Conservation (phyloP, 352 stramenopile species). For the Globisporangium polare region DNA sequence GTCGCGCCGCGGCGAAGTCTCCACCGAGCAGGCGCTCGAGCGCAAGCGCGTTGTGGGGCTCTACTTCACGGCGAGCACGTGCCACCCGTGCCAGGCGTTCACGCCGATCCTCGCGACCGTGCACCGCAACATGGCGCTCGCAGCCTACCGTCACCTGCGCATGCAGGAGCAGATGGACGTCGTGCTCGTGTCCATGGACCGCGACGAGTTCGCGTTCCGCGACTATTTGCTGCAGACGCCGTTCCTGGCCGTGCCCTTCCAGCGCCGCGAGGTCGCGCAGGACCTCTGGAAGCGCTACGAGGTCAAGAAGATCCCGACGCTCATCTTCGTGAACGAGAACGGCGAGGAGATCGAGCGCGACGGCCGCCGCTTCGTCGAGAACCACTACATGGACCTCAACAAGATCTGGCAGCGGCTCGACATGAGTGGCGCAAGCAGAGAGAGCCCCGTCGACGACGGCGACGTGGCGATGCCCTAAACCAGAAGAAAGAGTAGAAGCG, state of each 20-base stretch:
- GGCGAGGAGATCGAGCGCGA: slow-evolving; percentile 60
- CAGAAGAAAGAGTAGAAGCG: not conserved
- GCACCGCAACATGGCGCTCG: slow-evolving; percentile 64
- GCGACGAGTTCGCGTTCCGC: slow-evolving; percentile 45
- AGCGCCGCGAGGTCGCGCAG: slow-evolving; percentile 43
- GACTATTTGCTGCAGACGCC: slow-evolving; percentile 55
- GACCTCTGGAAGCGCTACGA: slow-evolving; percentile 67
- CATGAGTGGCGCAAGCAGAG: not conserved
- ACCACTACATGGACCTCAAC: slow-evolving; percentile 54
- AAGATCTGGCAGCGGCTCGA: slow-evolving; percentile 57
- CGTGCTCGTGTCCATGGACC: slow-evolving; percentile 60
- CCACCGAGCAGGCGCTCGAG: slow-evolving; percentile 45
- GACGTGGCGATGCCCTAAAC: slow-evolving; percentile 2
- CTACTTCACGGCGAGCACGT: slow-evolving; percentile 67
- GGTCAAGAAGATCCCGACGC: slow-evolving; percentile 61
- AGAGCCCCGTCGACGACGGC: not conserved
- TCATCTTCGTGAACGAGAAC: slow-evolving; percentile 64
- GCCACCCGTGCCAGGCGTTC: slow-evolving; percentile 55
- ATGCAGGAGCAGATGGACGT: slow-evolving; percentile 63
- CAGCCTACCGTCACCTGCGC: slow-evolving; percentile 41
- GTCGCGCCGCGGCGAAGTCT: slow-evolving; percentile 46
- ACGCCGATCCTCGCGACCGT: slow-evolving; percentile 58
- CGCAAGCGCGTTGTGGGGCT: slow-evolving; percentile 52
- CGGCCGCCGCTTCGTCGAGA: slow-evolving; percentile 55
- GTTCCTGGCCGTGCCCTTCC: slow-evolving; percentile 54